Evolutionary conservation across 2,329 filamentous ascomycete genomes (phyloP), one percentile per base, ranked within the genome.

Genomic region (Elsinoe batatas): DNA sequence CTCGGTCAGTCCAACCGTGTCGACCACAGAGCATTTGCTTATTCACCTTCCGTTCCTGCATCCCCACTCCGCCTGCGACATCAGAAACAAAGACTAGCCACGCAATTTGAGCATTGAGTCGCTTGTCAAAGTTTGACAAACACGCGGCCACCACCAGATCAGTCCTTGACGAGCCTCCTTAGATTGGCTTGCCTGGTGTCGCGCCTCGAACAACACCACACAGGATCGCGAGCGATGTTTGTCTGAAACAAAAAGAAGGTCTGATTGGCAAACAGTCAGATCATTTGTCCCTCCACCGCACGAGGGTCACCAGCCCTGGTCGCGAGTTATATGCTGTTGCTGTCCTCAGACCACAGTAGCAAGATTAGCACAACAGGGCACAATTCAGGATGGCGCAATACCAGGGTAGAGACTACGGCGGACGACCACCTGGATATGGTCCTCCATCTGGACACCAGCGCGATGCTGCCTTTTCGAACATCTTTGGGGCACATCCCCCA

Each of bases 391-490:
- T 83, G 83, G 81, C 83, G 68, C 81, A 85, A 68, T 80, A 84
- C 72, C 74, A 78, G 67, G 79, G 80, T 64, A 76, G 81, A 68
- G 76, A 79, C 65, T 77, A 81, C 59, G 62, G 57, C 71, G 69
- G 69, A 61, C 74, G 79, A 68, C 70, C 75, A 59, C 68, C 68
- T 58, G 71, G 72, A 60, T 77, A 80, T 68, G 78, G 76, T 67
- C 69, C 77, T 54, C 74, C 78, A 53, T 74, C 78, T 38, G 73
- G 76, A 58, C 72, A 72, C 66, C 88, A 93, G 73, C 86, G 93
- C 74, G 91, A 98, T 81, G 88, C 89, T 63, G 93, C 91, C 62
- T 98, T 94, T 72, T 89, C 87, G 62, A 91, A 91, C 73, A 97
- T 97, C 68, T 98, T 97, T 69, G 93, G 91, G 63, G 84, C 83